phyloP scores from a whole-genome alignment of 345 rosid species.

The Excoecaria agallocha region DNA sequence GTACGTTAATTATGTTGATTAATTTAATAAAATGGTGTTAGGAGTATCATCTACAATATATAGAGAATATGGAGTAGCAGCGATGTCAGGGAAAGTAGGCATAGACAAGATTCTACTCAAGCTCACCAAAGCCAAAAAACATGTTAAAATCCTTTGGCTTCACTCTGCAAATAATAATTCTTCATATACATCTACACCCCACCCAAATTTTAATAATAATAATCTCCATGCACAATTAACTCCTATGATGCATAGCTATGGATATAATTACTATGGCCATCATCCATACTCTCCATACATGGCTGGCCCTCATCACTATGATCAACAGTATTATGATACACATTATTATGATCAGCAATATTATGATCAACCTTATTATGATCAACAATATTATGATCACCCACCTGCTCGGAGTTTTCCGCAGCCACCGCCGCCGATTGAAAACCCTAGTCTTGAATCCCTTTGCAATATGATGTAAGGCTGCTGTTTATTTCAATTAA shows the following conservation, averaged over 20 bases:
- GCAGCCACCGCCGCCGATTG: constrained; percentile 7
- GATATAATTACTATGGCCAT: no score
- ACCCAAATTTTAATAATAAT: no score
- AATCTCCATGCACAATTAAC: no score
- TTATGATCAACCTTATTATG: neutral
- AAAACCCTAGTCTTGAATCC: constrained; percentile 14
- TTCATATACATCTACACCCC: no score
- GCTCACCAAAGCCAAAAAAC: constrained; percentile 19
- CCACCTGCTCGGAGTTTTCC: constrained; percentile 9
- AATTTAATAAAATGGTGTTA: neutral
- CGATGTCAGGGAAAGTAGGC: constrained; percentile 17
- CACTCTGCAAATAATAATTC: constrained; percentile 16
- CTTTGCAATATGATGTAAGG: constrained; percentile 12
- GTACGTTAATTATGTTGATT: no score
- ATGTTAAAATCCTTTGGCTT: constrained; percentile 25
- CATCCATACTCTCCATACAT: no score
- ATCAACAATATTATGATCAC: neutral
- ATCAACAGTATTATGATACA: no score
- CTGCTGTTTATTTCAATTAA: no score
- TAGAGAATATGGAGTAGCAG: constrained; percentile 25
- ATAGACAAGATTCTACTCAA: constrained; percentile 8
- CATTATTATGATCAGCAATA: neutral
- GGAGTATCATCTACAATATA: constrained; percentile 25
- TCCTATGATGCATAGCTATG: neutral
- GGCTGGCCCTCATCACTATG: no score